These are phyloP conservation scores for Corrigiola litoralis DNA, from an alignment of 179 eudicot genomes.

Conservation along the genomic window DNA sequence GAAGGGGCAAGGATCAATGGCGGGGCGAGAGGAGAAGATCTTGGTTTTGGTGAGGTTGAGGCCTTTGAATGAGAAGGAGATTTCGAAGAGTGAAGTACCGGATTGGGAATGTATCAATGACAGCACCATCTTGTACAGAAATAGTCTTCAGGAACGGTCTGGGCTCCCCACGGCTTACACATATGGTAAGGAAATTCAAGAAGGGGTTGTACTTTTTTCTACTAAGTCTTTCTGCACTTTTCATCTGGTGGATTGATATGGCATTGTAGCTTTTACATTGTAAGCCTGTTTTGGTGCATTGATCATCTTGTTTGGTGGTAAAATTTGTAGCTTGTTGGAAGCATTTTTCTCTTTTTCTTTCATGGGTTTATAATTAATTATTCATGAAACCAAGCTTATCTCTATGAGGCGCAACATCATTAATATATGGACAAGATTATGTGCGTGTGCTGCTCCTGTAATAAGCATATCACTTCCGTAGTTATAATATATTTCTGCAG, in stretches of 20 bases:
- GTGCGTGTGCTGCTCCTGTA: too few relatives aligned
- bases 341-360: neutral
- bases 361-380: too few relatives aligned
- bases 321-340: neutral
- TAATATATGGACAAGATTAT: too few relatives aligned
- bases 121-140: constrained; percentile 71
- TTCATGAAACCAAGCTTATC: too few relatives aligned
- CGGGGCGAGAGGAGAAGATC: constrained; percentile 71
- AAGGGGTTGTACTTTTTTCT: neutral
- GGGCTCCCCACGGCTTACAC: constrained; percentile 84
- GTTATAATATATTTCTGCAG: neutral
- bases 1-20: constrained; percentile 47
- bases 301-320: neutral
- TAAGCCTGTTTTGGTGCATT: neutral
- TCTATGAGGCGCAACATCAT: too few relatives aligned
- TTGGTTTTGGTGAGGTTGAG: constrained; percentile 86
- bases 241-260: neutral
- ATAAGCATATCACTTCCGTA: too few relatives aligned
- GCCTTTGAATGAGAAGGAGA: constrained; percentile 92
- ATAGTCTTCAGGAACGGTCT: constrained; percentile 94
- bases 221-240: neutral
- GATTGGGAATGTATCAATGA: constrained; percentile 98
- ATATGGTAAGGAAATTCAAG: constrained; percentile 50
- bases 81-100: constrained; percentile 59
- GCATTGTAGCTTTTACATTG: neutral